Conservation (phyloP, 768 basidiomycete genomes). For the Xanthoconium purpureum region DNA sequence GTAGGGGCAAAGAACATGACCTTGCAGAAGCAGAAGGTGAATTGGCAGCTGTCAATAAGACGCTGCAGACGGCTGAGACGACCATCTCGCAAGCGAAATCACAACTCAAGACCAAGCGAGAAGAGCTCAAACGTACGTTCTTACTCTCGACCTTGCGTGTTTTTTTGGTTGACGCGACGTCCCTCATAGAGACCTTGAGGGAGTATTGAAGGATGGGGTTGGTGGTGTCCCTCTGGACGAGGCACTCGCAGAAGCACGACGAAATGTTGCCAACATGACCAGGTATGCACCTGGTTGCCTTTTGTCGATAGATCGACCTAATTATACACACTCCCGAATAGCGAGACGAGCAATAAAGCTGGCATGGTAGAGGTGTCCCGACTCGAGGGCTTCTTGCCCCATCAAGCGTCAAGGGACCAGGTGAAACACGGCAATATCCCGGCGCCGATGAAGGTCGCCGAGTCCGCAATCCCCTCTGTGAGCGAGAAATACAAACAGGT, state of each 20-base stretch:
- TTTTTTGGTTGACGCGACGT: not conserved
- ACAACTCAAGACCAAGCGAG: constrained; percentile 58
- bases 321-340: constrained; percentile 3
- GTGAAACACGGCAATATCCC: constrained; percentile 66
- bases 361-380: constrained; percentile 42
- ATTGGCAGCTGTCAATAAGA: constrained; percentile 45
- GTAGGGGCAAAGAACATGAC: constrained; percentile 69
- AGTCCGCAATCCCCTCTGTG: constrained; percentile 51
- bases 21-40: constrained; percentile 36
- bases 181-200: constrained; percentile 37
- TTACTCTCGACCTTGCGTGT: not conserved
- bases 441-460: constrained; percentile 55
- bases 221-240: constrained; percentile 42
- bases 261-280: constrained; percentile 15
- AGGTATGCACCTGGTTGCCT: constrained; percentile 21
- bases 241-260: constrained; percentile 43
- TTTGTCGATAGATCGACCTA: not conserved
- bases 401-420: constrained; percentile 51
- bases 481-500: constrained; percentile 63
- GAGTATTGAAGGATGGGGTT: constrained; percentile 38
- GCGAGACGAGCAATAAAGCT: constrained; percentile 22
- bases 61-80: constrained; percentile 62
- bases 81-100: constrained; percentile 56
- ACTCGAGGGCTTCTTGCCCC: constrained; percentile 58
- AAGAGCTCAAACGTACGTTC: constrained; percentile 57